phyloP scores from a whole-genome alignment of 164 flowering plant species.

The Buxus sempervirens region DNA sequence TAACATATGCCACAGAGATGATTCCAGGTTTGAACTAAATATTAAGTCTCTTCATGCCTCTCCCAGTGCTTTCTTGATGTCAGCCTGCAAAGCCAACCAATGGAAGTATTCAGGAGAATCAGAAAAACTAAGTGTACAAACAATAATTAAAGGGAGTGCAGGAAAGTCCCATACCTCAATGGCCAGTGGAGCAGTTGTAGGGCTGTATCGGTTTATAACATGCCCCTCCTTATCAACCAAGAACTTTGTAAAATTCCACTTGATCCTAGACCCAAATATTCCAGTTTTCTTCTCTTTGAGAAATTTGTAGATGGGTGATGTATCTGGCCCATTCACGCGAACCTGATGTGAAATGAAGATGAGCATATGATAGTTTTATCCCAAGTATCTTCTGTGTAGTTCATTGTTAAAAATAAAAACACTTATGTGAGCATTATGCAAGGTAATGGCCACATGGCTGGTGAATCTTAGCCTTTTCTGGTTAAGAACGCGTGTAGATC shows the following conservation, averaged over 20 bases:
- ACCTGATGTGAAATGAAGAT: conserved; percentile 34
- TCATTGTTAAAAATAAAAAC: not conserved
- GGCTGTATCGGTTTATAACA: conserved; percentile 50
- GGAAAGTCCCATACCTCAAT: conserved; percentile 49
- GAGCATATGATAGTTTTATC: not conserved
- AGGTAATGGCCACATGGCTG: not conserved
- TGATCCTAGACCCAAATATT: conserved; percentile 52
- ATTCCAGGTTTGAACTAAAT: not conserved
- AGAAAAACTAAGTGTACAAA: not conserved
- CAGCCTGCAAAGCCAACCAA: conserved; percentile 14
- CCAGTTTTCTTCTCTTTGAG: conserved; percentile 54
- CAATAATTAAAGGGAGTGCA: not conserved
- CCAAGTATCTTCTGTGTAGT: not conserved
- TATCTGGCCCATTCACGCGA: conserved; percentile 63
- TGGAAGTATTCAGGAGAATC: not conserved
- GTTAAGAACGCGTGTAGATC: too few relatives aligned
- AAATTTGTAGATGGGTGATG: conserved; percentile 78
- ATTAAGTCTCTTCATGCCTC: conserved; percentile 1
- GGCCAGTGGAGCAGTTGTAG: conserved; percentile 48
- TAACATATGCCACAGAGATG: too few relatives aligned
- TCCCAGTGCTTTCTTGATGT: conserved; percentile 24
- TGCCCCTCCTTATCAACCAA: conserved; percentile 67
- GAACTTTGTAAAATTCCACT: conserved; percentile 94
- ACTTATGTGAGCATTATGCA: not conserved
- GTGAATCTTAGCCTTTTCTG: too few relatives aligned